Evolutionary conservation across 352 stramenopile genomes (phyloP).

Genomic region (Globisporangium mamillatum): DNA sequence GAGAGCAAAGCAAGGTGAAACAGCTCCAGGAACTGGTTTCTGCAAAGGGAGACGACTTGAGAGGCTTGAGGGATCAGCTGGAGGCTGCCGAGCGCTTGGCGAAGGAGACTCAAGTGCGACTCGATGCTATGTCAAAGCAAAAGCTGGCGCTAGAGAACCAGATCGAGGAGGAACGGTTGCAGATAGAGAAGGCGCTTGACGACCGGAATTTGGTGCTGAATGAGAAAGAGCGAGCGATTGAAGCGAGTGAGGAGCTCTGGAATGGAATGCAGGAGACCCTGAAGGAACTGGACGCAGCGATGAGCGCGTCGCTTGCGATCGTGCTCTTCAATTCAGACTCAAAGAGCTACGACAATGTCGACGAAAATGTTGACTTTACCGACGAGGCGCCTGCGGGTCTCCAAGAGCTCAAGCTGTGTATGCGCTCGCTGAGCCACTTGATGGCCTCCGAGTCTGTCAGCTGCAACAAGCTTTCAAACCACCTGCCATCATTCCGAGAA

Average conservation of each 20-base stretch:
- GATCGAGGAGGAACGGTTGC: conserved; percentile 19
- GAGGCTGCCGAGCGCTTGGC: conserved; percentile 9
- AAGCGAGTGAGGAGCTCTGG: conserved; percentile 19
- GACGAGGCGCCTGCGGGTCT: background rate
- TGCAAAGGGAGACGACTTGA: conserved; percentile 4
- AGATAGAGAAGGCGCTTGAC: conserved; percentile 17
- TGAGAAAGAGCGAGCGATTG: conserved; percentile 14
- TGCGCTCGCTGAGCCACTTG: conserved; percentile 4
- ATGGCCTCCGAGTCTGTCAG: background rate
- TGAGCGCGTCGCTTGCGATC: conserved; percentile 17
- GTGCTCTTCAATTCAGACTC: background rate
- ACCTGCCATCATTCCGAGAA: conserved; percentile 4
- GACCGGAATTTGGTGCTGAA: conserved; percentile 18
- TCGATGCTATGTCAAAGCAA: conserved; percentile 13
- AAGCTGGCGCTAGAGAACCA: conserved; percentile 20
- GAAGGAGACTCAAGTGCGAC: conserved; percentile 17
- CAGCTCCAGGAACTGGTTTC: background rate
- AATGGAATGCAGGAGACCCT: conserved; percentile 26
- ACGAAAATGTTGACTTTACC: background rate
- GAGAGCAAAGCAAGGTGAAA: conserved; percentile 18
- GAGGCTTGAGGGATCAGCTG: conserved; percentile 13
- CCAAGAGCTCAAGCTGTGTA: background rate
- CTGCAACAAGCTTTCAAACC: background rate
- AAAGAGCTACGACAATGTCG: background rate
- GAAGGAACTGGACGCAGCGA: conserved; percentile 36